Base-by-base conservation (phyloP, 495 filamentous ascomycete species). In the Xylaria cubensis region DNA sequence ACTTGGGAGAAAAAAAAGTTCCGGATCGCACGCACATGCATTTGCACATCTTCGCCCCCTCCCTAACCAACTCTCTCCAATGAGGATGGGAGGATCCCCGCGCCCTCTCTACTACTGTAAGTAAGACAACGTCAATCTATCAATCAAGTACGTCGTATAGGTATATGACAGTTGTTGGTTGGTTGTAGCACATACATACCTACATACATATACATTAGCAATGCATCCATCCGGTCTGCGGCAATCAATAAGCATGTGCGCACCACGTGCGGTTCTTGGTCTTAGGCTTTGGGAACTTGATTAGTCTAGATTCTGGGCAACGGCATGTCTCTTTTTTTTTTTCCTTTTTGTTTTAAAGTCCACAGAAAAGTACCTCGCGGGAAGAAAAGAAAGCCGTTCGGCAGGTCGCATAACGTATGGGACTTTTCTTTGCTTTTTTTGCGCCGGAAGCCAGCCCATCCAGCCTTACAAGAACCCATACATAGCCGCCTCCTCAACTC, bases 381-480 rank as follows among this genome's bases (percentile, higher is more conserved):
- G 53, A 56, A 5, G 53, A 2, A 13, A 26, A 24, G 10, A 13
- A 53, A 53, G n/a, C 4, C 50, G 3, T 21, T 51, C 50, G 34
- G 32, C 19, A 48, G 8, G 1, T 15, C 24, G 48, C 29, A 15
- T 29, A 21, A 68, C 12, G 64, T 53, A 68, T 26, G 50, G 63
- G 36, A 55, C 65, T 68, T 58, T 50, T 19, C 24, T 12, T 24
- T 55, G 26, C 10, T 12, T 26, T 55, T 15, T 26, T 55, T 15
- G 10, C 53, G 4, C 53, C 53, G 53, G 29, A 56, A 29, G 51
- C 17, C 44, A 13, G 34, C 34, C 34, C 13, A 46, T 13, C 51
- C 66, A 69, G 66, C 66, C 66, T 59, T 69, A 69, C 32, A 17
- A 51, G 44, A 21, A 67, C n/a, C 15, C 21, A 55, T 5, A 26